These are phyloP conservation scores for Bryum argenteum DNA, from an alignment of 225 moss, liverwort and hornwort species.

Conservation along the genomic window DNA sequence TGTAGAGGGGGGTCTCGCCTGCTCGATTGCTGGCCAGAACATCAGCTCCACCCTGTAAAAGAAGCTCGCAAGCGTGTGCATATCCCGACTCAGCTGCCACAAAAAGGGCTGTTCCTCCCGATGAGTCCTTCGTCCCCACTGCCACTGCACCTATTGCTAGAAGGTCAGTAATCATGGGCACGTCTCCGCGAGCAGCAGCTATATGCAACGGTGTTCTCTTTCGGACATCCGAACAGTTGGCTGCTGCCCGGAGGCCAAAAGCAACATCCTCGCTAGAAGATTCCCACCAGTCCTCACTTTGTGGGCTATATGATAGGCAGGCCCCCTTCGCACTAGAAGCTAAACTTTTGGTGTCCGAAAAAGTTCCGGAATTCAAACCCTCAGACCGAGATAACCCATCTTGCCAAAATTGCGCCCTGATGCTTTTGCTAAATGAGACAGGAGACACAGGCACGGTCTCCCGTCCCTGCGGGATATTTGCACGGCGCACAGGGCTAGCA, in stretches of 20 bases:
- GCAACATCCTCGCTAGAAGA: slow-evolving; percentile 54
- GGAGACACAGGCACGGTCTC: slow-evolving; percentile 29
- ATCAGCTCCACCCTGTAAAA: slow-evolving; percentile 79
- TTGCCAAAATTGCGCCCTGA: slow-evolving; percentile 52
- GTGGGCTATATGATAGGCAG: slow-evolving; percentile 20
- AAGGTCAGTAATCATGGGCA: slow-evolving; percentile 56
- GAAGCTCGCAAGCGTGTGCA: slow-evolving; percentile 73
- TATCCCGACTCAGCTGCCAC: slow-evolving; percentile 84
- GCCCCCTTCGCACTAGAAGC: slow-evolving; percentile 23
- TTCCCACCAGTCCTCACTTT: slow-evolving; percentile 49
- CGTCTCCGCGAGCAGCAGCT: slow-evolving; percentile 71
- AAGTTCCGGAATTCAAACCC: slow-evolving; percentile 38
- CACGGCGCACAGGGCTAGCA: slow-evolving; percentile 17
- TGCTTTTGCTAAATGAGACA: slow-evolving; percentile 43
- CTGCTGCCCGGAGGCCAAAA: slow-evolving; percentile 70
- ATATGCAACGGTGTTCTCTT: slow-evolving; percentile 81
- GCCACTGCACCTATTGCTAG: slow-evolving; percentile 75
- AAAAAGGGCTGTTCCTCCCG: slow-evolving; percentile 81
- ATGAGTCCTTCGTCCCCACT: slow-evolving; percentile 71
- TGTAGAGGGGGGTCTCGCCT: slow-evolving; percentile 94
- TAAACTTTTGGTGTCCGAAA: slow-evolving; percentile 31
- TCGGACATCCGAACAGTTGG: slow-evolving; percentile 77
- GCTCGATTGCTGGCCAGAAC: slow-evolving; percentile 76
- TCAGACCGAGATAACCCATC: slow-evolving; percentile 37
- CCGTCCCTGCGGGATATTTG: slow-evolving; percentile 18